A percentile compares a stretch with the other conserved stretches of the same genome.
phyloP scores from a whole-genome alignment of 2,329 filamentous ascomycete species.

The Trichoderma oligosporum region DNA sequence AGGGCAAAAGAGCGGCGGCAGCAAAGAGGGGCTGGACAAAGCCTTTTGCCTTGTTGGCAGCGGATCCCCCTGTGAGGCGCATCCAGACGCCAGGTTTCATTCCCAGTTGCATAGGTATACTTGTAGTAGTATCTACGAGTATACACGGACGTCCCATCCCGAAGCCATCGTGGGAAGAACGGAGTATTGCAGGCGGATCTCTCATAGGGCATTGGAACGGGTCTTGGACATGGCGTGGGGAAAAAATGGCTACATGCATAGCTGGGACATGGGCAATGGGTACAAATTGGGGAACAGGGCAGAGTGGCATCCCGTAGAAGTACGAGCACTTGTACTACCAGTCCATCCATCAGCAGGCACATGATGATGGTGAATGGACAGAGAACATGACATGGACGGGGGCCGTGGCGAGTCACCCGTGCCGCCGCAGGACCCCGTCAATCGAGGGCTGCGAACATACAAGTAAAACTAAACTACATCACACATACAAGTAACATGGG shows the following conservation, averaged over 20 bases:
- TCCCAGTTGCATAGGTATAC: background rate
- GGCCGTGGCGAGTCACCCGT: background rate
- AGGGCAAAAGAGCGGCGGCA: constrained; percentile 16
- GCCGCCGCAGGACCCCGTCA: background rate
- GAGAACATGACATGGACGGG: background rate
- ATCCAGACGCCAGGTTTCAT: constrained; percentile 7
- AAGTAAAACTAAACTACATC: background rate
- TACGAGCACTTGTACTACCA: no score
- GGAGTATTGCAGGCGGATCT: background rate
- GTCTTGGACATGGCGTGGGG: background rate
- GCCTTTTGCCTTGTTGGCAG: constrained; percentile 12
- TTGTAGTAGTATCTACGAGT: no score
- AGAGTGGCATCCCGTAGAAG: no score
- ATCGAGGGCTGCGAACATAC: constrained; percentile 11
- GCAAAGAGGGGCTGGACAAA: constrained; percentile 11
- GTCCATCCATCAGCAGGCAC: background rate
- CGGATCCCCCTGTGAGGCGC: constrained; percentile 13
- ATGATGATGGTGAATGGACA: background rate
- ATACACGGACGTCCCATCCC: background rate
- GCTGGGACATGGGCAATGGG: background rate
- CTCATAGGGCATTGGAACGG: background rate
- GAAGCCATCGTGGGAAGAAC: constrained; percentile 6
- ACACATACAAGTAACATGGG: background rate
- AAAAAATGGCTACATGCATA: no score
- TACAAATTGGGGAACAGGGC: background rate